Evolutionary conservation across 352 stramenopile species (phyloP), one percentile per base, ranked within the genome.

Genomic region (Phytophthora citricola): DNA sequence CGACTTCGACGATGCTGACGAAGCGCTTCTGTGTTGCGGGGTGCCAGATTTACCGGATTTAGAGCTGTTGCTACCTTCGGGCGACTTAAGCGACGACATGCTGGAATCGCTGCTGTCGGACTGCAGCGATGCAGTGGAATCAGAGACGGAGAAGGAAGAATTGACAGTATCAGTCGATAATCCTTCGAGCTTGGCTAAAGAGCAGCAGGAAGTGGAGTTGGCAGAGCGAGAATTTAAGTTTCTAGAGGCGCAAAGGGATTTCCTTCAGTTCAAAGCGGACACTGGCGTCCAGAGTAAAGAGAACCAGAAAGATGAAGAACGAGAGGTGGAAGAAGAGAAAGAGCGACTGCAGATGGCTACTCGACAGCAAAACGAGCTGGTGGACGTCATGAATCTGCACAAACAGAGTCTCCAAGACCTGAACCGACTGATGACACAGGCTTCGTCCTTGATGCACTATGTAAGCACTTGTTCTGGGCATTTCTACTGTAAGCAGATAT

Each of bases 161-260:
- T 27, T 56, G 26, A 31, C 32, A 4, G 31, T 63, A 26, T 31
- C 43, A 26, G 20, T 40, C 6, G 53, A 61, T 32, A 22, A 31
- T 0, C n/a, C 12, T 9, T 48, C 27, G 15, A 14, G 2, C 2
- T 51, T 29, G 15, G 26, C 29, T 2, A 2, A 1, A 7, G 57
- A 58, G 20, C 24, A 64, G 61, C 54, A 58, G 29, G 66, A 85
- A 40, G 63, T 47, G 43, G 75, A 90, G 65, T 46, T 88, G n/a
- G 47, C 77, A 49, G 31, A 55, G 15, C 61, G 79, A 17, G 77
- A 90, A 67, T 31, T 86, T 43, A 79, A 73, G 58, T 88, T 85
- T 51, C 51, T 90, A 12, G 76, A 86, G 47, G 81, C 81, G 3
- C 81, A 90, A 49, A 67, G 75, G 65, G 70, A 88, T 12, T 86